These are phyloP conservation scores for Sphagnum magellanicum DNA, from an alignment of 228 moss, liverwort and hornwort species.

Conservation along the genomic window DNA sequence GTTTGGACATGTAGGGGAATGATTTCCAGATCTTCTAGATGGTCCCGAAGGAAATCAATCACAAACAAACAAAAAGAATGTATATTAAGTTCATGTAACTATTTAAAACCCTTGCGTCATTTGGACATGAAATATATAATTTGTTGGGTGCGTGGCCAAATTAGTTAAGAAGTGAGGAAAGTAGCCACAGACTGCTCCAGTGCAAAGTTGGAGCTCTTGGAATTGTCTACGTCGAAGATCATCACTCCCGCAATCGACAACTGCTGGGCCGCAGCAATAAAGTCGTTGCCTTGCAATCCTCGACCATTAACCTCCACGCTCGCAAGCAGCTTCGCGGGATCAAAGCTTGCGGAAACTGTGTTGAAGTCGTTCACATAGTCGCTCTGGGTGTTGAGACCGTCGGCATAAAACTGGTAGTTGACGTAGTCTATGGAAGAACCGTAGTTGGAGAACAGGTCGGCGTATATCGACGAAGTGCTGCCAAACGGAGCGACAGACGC, in stretches of 20 bases:
- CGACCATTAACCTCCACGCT: constrained; percentile 12
- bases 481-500: constrained; percentile 35
- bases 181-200: constrained; percentile 7
- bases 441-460: neutral
- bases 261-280: constrained; percentile 13
- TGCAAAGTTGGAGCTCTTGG: constrained; percentile 8
- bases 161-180: constrained; percentile 11
- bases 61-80: too few relatives aligned
- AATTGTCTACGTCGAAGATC: constrained; percentile 25
- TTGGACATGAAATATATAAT: too few relatives aligned
- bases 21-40: too few relatives aligned
- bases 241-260: constrained; percentile 27
- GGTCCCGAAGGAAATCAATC: too few relatives aligned
- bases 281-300: constrained; percentile 13
- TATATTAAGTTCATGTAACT: too few relatives aligned
- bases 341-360: constrained; percentile 5
- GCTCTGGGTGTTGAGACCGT: constrained; percentile 5
- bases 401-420: constrained; percentile 34
- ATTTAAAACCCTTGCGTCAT: too few relatives aligned
- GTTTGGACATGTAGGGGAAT: too few relatives aligned
- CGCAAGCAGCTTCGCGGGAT: constrained; percentile 6
- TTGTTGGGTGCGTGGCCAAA: too few relatives aligned
- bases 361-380: constrained; percentile 13
- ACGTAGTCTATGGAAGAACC: constrained; percentile 23
- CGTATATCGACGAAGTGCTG: constrained; percentile 1